Base-by-base conservation (phyloP, 371 early-diverging fungal species). In the Gilbertella persicaria region DNA sequence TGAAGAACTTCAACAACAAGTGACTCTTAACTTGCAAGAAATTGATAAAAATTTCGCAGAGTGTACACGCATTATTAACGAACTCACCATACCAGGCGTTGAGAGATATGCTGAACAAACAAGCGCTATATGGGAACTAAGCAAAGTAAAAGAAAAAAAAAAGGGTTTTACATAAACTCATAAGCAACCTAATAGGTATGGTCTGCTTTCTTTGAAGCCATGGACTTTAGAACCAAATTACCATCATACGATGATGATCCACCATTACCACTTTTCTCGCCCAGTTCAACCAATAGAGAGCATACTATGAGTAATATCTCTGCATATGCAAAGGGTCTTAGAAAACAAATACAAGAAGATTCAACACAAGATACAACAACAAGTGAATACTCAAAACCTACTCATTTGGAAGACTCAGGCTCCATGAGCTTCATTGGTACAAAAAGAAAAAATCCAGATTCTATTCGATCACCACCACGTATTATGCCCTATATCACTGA, bases 11-110 rank as follows among this genome's bases (percentile, higher is more conserved):
- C 69, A 80, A 16, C 80, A 80, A 53, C 68, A 75, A 29, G 75
- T 80, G 20, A 80, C 80, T 13, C 53, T 75, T 24, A 71, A 69
- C 19, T 53, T 80, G 3, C 75, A 77, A 53, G 66, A 60, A 6
- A 73, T 75, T 26, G 82, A 82, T 56, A 69, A 82, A 37, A 78
- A 76, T 58, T 82, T 82, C 46, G 72, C 79, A 1, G 53, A 62
- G 43, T 74, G 79, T 24, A 66, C 73, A 16, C 74, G 65, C 44
- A 73, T 76, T 40, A 70, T 79, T 16, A 55, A 75, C 9, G 48
- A 63, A 25, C 66, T 62, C 33, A 71, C 79, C 19, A 46, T 79
- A 13, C 78, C 79, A 3, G 71, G 69, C 36, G 60, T 82, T 1
- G 78, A 82, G 20, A 58, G 63, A 24, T 78, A 66, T 35, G 60